phyloP scores from a whole-genome alignment of 208 protist species.

The Porcisia deanei region DNA sequence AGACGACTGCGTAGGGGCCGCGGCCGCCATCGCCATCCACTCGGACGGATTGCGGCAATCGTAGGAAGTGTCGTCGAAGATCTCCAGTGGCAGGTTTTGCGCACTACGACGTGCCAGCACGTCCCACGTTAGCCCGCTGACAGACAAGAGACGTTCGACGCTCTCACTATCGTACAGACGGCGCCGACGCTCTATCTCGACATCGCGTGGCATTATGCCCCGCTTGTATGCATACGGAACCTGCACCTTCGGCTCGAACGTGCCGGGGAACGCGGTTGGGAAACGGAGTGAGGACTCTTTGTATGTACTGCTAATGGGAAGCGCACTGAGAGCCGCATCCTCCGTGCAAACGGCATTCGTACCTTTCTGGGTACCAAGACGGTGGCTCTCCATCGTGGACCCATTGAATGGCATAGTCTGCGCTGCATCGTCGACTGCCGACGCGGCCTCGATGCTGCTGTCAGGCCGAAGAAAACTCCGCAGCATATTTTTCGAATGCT shows the following conservation, averaged over 20 bases:
- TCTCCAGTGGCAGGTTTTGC: conserved; percentile 87
- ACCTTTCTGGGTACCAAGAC: background rate
- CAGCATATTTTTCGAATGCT: conserved; percentile 36
- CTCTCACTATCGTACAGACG: conserved; percentile 89
- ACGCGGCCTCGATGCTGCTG: background rate
- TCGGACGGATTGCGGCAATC: conserved; percentile 90
- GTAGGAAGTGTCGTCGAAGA: conserved; percentile 97
- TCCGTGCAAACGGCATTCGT: background rate
- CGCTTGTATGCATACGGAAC: conserved; percentile 90
- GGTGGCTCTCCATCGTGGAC: conserved; percentile 17
- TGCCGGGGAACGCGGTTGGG: conserved; percentile 61
- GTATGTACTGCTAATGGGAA: conserved; percentile 77
- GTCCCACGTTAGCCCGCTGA: conserved; percentile 71
- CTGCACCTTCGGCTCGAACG: conserved; percentile 97
- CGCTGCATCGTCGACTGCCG: conserved; percentile 2
- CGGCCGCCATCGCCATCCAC: conserved; percentile 90
- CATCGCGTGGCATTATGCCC: conserved; percentile 91
- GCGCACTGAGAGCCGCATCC: background rate
- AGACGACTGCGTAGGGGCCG: conserved; percentile 32
- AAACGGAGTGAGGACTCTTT: conserved; percentile 82
- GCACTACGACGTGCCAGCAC: conserved; percentile 62
- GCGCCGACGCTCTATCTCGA: conserved; percentile 95
- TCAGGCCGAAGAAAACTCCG: conserved; percentile 61
- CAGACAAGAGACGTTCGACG: conserved; percentile 73
- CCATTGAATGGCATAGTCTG: background rate